Percentiles rank a stretch among this genome's conserved stretches.
These are phyloP conservation scores for Excoecaria agallocha DNA, from an alignment of 345 rosid species.

Conservation along the genomic window DNA sequence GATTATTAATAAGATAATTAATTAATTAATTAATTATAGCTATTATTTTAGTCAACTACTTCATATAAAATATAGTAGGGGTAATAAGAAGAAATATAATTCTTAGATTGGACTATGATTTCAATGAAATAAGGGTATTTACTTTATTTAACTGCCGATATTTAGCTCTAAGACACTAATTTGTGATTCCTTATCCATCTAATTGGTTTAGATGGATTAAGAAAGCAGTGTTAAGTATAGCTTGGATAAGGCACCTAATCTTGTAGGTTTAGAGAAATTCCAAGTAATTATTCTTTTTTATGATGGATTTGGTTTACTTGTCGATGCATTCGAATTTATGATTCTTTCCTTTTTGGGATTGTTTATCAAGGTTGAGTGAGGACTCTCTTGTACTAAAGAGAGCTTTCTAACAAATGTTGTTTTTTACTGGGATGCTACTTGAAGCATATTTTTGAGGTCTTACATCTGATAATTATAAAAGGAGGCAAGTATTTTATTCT, in stretches of 20 bases:
- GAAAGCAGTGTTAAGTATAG: constrained; percentile 17
- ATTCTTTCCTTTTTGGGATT: constrained; percentile 53
- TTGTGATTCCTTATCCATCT: too few species aligned
- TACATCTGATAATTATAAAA: constrained; percentile 38
- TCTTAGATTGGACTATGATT: too few species aligned
- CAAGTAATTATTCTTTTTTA: constrained; percentile 38
- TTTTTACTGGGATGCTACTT: constrained; percentile 44
- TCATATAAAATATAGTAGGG: too few species aligned
- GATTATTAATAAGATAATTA: too few species aligned
- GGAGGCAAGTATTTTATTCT: constrained; percentile 28
- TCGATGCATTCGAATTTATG: constrained; percentile 53
- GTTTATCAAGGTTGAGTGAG: constrained; percentile 39
- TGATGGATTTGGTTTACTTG: constrained; percentile 44
- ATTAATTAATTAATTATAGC: too few species aligned
- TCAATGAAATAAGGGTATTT: too few species aligned
- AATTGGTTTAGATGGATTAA: too few species aligned
- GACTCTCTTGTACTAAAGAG: constrained; percentile 36
- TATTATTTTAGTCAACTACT: too few species aligned
- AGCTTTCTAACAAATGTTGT: constrained; percentile 35
- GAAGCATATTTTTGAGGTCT: constrained; percentile 53
- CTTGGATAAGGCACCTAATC: constrained; percentile 37
- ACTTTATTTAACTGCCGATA: too few species aligned
- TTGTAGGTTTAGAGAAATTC: constrained; percentile 40
- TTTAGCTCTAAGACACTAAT: too few species aligned
- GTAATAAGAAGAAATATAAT: too few species aligned